phyloP scores from a whole-genome alignment of 768 basidiomycete genomes.

The Lepiota venenata region DNA sequence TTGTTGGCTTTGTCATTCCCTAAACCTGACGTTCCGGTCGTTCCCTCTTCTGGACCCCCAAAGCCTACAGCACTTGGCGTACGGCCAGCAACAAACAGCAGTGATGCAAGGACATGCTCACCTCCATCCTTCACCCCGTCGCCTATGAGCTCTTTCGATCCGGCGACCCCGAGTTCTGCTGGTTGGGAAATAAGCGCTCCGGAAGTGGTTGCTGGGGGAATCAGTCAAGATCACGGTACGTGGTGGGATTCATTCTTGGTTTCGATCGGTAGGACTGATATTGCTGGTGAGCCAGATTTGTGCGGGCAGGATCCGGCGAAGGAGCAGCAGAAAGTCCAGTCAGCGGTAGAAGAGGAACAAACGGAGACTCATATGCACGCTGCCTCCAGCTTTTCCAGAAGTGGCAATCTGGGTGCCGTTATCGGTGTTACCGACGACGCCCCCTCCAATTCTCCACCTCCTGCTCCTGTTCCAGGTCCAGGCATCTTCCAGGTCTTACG shows the following conservation, averaged over 20 bases:
- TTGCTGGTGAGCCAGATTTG: conserved; percentile 8
- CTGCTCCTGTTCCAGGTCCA: background rate
- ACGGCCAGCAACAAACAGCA: background rate
- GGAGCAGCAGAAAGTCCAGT: conserved; percentile 18
- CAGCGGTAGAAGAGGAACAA: conserved; percentile 13
- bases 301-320: conserved; percentile 12
- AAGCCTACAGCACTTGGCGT: background rate
- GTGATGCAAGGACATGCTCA: conserved; percentile 6
- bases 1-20: conserved; percentile 26
- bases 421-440: background rate
- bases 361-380: no score
- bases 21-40: background rate
- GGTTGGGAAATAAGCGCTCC: conserved; percentile 31
- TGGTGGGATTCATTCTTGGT: conserved; percentile 16
- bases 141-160: conserved; percentile 29
- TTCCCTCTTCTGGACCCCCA: background rate
- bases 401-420: background rate
- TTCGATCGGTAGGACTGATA: background rate
- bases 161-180: conserved; percentile 34
- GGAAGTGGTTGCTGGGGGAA: conserved; percentile 22
- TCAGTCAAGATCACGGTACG: conserved; percentile 18
- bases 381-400: conserved; percentile 14
- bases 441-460: background rate
- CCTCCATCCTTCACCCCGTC: conserved; percentile 27
- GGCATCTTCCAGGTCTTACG: conserved; percentile 4